Evolutionary conservation across 2,329 filamentous ascomycete species (phyloP).

Genomic region (Mycosphaerella arachidis): DNA sequence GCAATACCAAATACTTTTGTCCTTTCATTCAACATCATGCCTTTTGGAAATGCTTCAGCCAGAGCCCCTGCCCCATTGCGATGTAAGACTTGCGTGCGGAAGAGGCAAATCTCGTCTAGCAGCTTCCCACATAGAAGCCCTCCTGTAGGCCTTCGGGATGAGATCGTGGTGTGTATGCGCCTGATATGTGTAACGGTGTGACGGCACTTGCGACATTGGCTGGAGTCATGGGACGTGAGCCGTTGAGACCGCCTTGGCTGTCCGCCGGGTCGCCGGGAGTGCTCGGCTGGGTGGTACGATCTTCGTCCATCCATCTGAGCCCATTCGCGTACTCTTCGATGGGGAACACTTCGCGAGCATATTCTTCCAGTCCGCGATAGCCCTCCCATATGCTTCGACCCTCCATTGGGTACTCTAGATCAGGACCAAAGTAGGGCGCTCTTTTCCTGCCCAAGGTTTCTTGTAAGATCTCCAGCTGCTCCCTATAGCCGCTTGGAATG

Average conservation of each 20-base stretch:
- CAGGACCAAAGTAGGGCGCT: slow-evolving; percentile 60
- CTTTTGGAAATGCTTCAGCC: not conserved
- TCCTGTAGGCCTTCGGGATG: slow-evolving; percentile 29
- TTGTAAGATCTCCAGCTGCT: slow-evolving; percentile 69
- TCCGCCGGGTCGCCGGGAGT: slow-evolving; percentile 19
- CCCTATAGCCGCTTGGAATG: slow-evolving; percentile 80
- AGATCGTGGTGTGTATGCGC: slow-evolving; percentile 30
- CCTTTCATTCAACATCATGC: not conserved
- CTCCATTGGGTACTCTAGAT: slow-evolving; percentile 61
- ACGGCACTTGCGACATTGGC: slow-evolving; percentile 10
- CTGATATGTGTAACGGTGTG: slow-evolving; percentile 27
- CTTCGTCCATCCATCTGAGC: slow-evolving; percentile 78
- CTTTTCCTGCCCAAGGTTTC: slow-evolving; percentile 55
- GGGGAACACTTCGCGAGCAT: slow-evolving; percentile 88
- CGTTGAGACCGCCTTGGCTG: not conserved
- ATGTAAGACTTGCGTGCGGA: not conserved
- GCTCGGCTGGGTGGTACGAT: slow-evolving; percentile 9
- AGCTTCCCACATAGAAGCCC: slow-evolving; percentile 32
- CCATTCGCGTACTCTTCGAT: slow-evolving; percentile 94
- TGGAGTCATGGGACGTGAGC: slow-evolving; percentile 28
- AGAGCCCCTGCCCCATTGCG: not conserved
- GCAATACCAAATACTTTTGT: not conserved
- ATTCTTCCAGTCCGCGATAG: slow-evolving; percentile 85
- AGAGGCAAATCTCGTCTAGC: slow-evolving; percentile 8
- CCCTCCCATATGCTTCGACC: slow-evolving; percentile 87